Evolutionary conservation across 2,329 filamentous ascomycete genomes (phyloP).

Genomic region (Sphaceloma murrayae): DNA sequence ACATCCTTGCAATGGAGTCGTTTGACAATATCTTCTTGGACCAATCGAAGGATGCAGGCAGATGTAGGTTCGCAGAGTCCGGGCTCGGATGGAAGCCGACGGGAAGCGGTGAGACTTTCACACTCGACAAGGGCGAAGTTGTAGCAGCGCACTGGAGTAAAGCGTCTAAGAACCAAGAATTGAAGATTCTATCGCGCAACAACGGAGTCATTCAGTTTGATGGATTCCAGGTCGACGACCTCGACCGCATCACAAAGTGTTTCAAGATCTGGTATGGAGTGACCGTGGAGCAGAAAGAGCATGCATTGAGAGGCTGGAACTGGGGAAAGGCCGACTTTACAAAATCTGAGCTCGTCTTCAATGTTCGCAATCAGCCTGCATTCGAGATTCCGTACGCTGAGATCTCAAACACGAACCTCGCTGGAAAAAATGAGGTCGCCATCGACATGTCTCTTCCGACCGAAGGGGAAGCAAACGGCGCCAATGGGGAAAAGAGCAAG

Average conservation of each 20-base stretch:
- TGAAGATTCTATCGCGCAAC: slow-evolving; percentile 80
- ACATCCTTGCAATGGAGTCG: no score
- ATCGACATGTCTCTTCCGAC: slow-evolving; percentile 79
- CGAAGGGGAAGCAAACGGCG: slow-evolving; percentile 61
- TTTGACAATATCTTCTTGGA: slow-evolving; percentile 98
- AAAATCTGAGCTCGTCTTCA: slow-evolving; percentile 91
- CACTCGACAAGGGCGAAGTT: slow-evolving; percentile 79
- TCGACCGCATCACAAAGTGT: slow-evolving; percentile 78
- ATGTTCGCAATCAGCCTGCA: slow-evolving; percentile 88
- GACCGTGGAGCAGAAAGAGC: slow-evolving; percentile 83
- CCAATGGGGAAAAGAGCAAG: slow-evolving; percentile 62
- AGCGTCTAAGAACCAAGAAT: slow-evolving; percentile 82
- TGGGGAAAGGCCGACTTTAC: slow-evolving; percentile 98
- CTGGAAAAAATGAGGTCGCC: slow-evolving; percentile 94
- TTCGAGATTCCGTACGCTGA: slow-evolving; percentile 97
- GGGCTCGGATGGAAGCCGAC: slow-evolving; percentile 93
- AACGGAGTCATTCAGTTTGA: slow-evolving; percentile 86
- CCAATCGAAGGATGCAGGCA: slow-evolving; percentile 82
- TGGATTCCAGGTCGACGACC: slow-evolving; percentile 80
- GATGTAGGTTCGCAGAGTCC: slow-evolving; percentile 88
- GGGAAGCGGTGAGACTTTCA: slow-evolving; percentile 83
- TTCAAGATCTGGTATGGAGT: slow-evolving; percentile 99
- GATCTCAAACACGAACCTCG: slow-evolving; percentile 94
- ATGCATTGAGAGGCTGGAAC: slow-evolving; percentile 94
- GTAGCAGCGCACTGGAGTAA: slow-evolving; percentile 86